Evolutionary conservation across 139 green algal species (phyloP), one percentile per base, ranked within the genome.

Genomic region (Mychonastes homosphaera): DNA sequence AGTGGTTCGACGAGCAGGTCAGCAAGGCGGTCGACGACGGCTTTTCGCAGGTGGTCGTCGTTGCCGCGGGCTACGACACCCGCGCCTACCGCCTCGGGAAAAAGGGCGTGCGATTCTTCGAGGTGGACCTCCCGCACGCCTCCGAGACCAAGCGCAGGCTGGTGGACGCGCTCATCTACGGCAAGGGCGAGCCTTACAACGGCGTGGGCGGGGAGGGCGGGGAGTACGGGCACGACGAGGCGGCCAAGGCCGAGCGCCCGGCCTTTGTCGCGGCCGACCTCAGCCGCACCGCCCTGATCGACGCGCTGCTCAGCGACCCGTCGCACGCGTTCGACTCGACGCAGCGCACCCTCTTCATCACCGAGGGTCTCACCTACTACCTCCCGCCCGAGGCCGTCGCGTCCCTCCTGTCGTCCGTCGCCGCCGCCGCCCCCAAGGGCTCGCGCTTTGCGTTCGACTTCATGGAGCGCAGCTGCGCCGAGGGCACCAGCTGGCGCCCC

Each of bases 31-130:
- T 80, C 18, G 57, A 62, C 2, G 51, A 64, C 7, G 79, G 79
- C 24, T 67, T 87, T 27, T 72, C 50, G 24, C 74, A 81, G 70
- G 79, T 88, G 19, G 76, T 84, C 32, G 40, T 79, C 32, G 61
- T 88, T 18, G 81, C 81, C 0, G 81, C 80, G 4, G 80, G 81
- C 7, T 89, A 79, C 53, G 81, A 89, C 70, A 89, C 77, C 0
- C 67, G 81, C 0, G 72, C 81, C 2, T 84, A 85, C 67, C 64
- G 81, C 28, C 63, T 89, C 38, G 40, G 32, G 36, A 19, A 15
- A 27, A 39, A n/a, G 0, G 73, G 73, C 0, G 69, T 77, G 21
- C 59, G 45, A n/a, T 80, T 70, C 45, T 73, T 49, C 47, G 67
- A 88, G 77, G 46, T 88, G 3, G 81, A 89, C 71, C 72, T 89